Conservation (phyloP, 1,284 basidiomycete genomes). For the Ustilago lituana region DNA sequence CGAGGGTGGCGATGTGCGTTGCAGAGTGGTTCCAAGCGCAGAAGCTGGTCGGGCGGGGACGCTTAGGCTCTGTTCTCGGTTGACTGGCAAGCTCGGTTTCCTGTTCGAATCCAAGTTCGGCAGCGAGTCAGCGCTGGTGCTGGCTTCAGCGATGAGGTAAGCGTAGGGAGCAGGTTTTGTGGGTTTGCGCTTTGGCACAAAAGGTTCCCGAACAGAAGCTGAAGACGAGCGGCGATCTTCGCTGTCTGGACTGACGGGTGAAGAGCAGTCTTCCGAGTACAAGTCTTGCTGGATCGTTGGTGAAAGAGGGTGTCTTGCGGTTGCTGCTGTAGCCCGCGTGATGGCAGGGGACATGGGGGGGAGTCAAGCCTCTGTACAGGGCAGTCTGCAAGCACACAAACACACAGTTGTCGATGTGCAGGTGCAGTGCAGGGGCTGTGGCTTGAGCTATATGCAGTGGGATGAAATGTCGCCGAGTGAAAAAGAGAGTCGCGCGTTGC, state of each 20-base stretch:
- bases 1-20: slow-evolving; percentile 7
- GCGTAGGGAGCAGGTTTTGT: slow-evolving; percentile 31
- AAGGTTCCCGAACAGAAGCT: slow-evolving; percentile 16
- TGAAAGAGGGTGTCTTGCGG: neutral
- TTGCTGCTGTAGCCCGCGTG: slow-evolving; percentile 37
- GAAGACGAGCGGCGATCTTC: slow-evolving; percentile 18
- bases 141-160: slow-evolving; percentile 27
- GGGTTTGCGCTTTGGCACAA: slow-evolving; percentile 38
- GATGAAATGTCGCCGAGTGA: too few relatives aligned
- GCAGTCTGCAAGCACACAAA: slow-evolving; percentile 4
- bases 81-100: neutral
- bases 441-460: neutral
- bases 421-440: slow-evolving; percentile 4
- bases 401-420: slow-evolving; percentile 13
- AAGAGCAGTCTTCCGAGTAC: too few relatives aligned
- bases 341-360: slow-evolving; percentile 35
- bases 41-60: slow-evolving; percentile 17
- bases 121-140: slow-evolving; percentile 25
- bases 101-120: slow-evolving; percentile 1
- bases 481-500: too few relatives aligned
- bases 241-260: neutral
- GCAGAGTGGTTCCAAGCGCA: slow-evolving; percentile 11
- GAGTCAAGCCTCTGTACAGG: neutral
- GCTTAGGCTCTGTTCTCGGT: neutral
- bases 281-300: neutral